Evolutionary conservation across 108 stramenopile species (phyloP).

Genomic region (Bacterosira constricta): DNA sequence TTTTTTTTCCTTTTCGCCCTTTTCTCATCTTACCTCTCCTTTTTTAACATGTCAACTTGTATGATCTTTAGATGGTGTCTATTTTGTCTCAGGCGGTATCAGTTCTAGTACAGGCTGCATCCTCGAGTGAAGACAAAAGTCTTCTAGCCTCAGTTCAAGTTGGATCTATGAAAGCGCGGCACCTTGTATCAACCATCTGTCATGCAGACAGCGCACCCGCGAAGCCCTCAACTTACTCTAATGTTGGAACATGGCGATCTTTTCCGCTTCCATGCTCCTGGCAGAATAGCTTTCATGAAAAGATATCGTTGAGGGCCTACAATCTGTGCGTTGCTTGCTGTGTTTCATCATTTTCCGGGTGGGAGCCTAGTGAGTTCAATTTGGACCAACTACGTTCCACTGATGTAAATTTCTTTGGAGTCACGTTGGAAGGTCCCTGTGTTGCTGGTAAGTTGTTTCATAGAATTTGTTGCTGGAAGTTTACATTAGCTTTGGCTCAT

Average conservation of each 20-base stretch:
- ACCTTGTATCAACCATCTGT: constrained; percentile 29
- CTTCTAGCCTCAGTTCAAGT: constrained; percentile 3
- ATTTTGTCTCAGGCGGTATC: constrained; percentile 25
- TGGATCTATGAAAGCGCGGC: constrained; percentile 10
- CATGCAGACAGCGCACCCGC: constrained; percentile 12
- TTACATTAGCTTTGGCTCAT: not conserved
- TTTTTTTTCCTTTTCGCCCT: not conserved
- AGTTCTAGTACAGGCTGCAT: constrained; percentile 18
- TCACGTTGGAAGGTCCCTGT: constrained; percentile 51
- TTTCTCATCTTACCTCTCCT: not conserved
- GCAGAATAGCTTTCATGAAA: constrained; percentile 46
- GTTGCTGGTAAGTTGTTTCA: constrained; percentile 43
- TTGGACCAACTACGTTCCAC: constrained; percentile 53
- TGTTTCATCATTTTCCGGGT: constrained; percentile 83
- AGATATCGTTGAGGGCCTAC: constrained; percentile 57
- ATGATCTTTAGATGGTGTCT: constrained; percentile 19
- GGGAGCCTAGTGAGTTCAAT: constrained; percentile 74
- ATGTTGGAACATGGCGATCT: constrained; percentile 20
- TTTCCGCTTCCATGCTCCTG: constrained; percentile 54
- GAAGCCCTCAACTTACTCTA: not conserved
- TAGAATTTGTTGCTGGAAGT: not conserved
- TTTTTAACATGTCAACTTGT: too few species aligned
- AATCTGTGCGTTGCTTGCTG: constrained; percentile 78
- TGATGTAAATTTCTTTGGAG: constrained; percentile 62
- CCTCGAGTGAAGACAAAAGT: not conserved